phyloP scores from a whole-genome alignment of 2,329 filamentous ascomycete genomes.

The Monosporascus sp. region DNA sequence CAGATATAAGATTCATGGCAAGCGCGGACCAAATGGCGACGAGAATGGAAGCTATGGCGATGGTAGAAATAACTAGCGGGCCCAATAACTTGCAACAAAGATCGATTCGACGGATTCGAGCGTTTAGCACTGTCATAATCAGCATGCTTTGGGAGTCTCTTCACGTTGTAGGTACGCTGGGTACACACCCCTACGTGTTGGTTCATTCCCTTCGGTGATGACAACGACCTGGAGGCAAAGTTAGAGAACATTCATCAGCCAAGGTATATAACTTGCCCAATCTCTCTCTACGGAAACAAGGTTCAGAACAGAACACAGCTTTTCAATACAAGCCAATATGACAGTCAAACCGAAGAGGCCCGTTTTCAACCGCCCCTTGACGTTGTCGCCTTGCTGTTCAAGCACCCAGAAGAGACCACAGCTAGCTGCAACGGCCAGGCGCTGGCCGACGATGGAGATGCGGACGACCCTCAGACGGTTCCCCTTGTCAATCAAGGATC shows the following conservation, averaged over 20 bases:
- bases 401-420: conserved; percentile 42
- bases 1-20: conserved; percentile 41
- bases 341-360: conserved; percentile 33
- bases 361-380: conserved; percentile 11
- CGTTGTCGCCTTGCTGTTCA: conserved; percentile 1
- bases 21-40: conserved; percentile 43
- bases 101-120: conserved; percentile 53
- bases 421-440: conserved; percentile 39
- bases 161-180: not conserved
- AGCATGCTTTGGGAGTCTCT: not conserved
- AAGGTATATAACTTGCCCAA: conserved; percentile 43
- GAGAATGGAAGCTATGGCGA: conserved; percentile 39
- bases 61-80: conserved; percentile 44
- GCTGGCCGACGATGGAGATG: conserved; percentile 41
- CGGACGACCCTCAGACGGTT: conserved; percentile 47
- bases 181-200: conserved; percentile 14
- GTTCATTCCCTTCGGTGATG: conserved; percentile 36
- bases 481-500: conserved; percentile 51
- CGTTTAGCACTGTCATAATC: conserved; percentile 37
- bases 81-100: conserved; percentile 52
- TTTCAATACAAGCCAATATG: conserved; percentile 62
- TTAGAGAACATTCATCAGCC: conserved; percentile 13
- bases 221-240: conserved; percentile 35
- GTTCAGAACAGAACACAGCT: conserved; percentile 60
- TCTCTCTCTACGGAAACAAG: conserved; percentile 65